Evolutionary conservation across 2,329 filamentous ascomycete species (phyloP), one percentile per base, ranked within the genome.

Genomic region (Mycocentrospora acerina): DNA sequence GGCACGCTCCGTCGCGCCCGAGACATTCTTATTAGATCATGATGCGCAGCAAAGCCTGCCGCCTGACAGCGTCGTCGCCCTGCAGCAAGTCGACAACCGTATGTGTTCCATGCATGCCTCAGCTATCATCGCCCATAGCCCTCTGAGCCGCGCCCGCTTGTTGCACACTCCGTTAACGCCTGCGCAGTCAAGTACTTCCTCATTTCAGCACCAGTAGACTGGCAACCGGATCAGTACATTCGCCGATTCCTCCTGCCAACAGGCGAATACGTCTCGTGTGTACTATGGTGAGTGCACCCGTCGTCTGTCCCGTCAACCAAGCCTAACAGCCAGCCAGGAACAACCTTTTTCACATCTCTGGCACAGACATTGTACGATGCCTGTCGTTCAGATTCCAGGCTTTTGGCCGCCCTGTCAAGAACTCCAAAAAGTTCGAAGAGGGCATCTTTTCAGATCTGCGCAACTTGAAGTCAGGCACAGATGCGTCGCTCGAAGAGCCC

Each of bases 351-450:
- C 93, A 98, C 78, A 95, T 98, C 64, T 97, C 93, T 17, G 93
- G 93, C 49, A 98, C 93, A 56, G 93, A 98, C 70, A 98, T 98
- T 63, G 93, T 98, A 46, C 85, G 93, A 80, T 98, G 93, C 65
- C 81, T 98, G 30, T 94, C 93, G 7, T 98, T 98, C 76, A 81
- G 93, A 66, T 98, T 98, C 74, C 93, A 97, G 75, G 93, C 93
- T 35, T 98, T 98, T 66, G 93, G 93, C 59, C 88, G 93, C 40
- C 93, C 93, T 1, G 93, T 98, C 46, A 97, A 96, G 79, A 98
- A 98, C 77, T 94, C 91, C 27, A 98, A 98, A 77, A 98, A 98
- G 72, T 98, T 98, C 65, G 93, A 98, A 72, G 93, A 98, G 72
- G 93, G 93, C 57, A 97, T 98, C 72, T 98, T 98, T 73, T 98